Percentiles rank a stretch among this genome's conserved stretches.
These are phyloP conservation scores for Phytomonas sp. DNA, from an alignment of 208 protist genomes.

Conservation along the genomic window DNA sequence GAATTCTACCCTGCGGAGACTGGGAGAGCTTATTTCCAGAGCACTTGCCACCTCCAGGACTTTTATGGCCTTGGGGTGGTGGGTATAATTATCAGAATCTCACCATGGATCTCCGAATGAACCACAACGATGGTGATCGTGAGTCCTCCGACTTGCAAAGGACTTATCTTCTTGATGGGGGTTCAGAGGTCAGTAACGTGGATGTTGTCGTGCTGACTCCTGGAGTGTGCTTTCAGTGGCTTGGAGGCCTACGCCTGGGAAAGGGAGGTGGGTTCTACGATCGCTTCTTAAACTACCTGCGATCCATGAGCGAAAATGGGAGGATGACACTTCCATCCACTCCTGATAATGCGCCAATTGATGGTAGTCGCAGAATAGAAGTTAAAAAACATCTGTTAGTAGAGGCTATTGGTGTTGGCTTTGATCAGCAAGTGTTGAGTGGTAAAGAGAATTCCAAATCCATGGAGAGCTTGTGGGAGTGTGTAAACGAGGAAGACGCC, in stretches of 20 bases:
- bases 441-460: background rate
- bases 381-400: background rate
- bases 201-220: slow-evolving; percentile 36
- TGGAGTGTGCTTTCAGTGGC: slow-evolving; percentile 56
- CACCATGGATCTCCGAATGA: background rate
- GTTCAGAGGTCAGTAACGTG: slow-evolving; percentile 5
- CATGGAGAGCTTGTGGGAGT: background rate
- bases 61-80: slow-evolving; percentile 10
- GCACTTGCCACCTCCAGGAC: slow-evolving; percentile 14
- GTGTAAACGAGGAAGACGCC: background rate
- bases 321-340: background rate
- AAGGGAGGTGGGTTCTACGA: slow-evolving; percentile 89
- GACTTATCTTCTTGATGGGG: background rate
- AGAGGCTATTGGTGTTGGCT: slow-evolving; percentile 6
- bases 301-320: background rate
- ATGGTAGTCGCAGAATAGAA: background rate
- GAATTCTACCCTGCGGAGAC: slow-evolving; percentile 26
- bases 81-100: background rate
- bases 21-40: slow-evolving; percentile 28
- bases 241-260: slow-evolving; percentile 43
- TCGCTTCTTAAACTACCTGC: slow-evolving; percentile 48
- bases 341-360: background rate
- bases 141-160: background rate
- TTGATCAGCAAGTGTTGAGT: slow-evolving; percentile 8
- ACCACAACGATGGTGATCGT: background rate